Conservation (phyloP, 2,329 filamentous ascomycete genomes). For the Fusarium nanum region DNA sequence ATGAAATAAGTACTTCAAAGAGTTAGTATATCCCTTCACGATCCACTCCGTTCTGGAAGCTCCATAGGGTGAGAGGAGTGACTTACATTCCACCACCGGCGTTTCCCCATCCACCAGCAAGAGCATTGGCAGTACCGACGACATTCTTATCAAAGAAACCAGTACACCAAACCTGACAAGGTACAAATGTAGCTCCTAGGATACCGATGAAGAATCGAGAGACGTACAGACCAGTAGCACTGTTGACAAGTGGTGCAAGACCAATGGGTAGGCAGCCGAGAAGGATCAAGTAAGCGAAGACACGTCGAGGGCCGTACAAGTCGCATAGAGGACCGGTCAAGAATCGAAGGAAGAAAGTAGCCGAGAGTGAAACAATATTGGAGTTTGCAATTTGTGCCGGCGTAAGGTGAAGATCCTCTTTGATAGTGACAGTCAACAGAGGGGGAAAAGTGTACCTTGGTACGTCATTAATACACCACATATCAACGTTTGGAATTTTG, state of each 20-base stretch:
- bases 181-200: constrained; percentile 81
- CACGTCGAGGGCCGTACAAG: constrained; percentile 80
- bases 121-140: constrained; percentile 86
- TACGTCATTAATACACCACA: constrained; percentile 22
- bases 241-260: constrained; percentile 80
- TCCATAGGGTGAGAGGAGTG: neutral
- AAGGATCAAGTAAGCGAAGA: constrained; percentile 83
- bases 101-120: constrained; percentile 88
- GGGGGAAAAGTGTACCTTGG: constrained; percentile 84
- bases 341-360: constrained; percentile 77
- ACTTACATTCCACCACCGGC: constrained; percentile 79
- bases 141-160: constrained; percentile 95
- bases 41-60: neutral
- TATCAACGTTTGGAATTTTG: neutral
- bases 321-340: constrained; percentile 88
- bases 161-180: constrained; percentile 92
- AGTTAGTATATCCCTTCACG: constrained; percentile 1
- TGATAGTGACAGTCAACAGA: constrained; percentile 81
- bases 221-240: constrained; percentile 70
- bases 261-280: constrained; percentile 83
- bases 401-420: constrained; percentile 78
- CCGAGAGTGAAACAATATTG: constrained; percentile 84
- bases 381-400: constrained; percentile 83
- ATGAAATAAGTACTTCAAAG: constrained; percentile 79
- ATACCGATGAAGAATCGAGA: constrained; percentile 86